phyloP scores from a whole-genome alignment of 1,284 basidiomycete species.

The Coniferiporia sulphurascens region DNA sequence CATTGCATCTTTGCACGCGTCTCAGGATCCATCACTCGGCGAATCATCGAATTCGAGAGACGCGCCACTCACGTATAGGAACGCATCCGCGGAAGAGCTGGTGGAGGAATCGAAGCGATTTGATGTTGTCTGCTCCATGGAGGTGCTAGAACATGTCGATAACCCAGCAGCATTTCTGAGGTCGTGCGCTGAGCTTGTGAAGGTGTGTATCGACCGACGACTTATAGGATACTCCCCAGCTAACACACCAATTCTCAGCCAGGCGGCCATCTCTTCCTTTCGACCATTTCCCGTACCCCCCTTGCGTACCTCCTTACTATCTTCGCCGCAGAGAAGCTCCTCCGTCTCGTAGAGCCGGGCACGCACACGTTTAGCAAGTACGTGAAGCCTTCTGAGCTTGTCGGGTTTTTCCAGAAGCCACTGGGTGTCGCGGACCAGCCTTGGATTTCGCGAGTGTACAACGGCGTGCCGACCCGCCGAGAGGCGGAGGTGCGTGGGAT shows the following conservation, averaged over 20 bases:
- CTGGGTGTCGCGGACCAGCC: slow-evolving; percentile 36
- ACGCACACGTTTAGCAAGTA: slow-evolving; percentile 94
- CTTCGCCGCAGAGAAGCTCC: slow-evolving; percentile 80
- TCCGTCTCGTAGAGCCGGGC: slow-evolving; percentile 80
- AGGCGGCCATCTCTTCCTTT: slow-evolving; percentile 92
- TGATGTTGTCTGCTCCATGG: slow-evolving; percentile 96
- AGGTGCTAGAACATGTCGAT: slow-evolving; percentile 97
- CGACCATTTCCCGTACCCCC: slow-evolving; percentile 94
- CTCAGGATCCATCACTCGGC: slow-evolving; percentile 63
- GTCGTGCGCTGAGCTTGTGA: slow-evolving; percentile 79
- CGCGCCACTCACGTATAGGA: slow-evolving; percentile 55
- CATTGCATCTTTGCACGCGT: slow-evolving; percentile 82
- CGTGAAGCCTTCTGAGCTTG: slow-evolving; percentile 85
- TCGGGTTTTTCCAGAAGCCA: slow-evolving; percentile 71
- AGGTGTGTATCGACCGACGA: slow-evolving; percentile 41
- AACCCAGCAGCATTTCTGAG: slow-evolving; percentile 82
- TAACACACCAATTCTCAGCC: slow-evolving; percentile 48
- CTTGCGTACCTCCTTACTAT: slow-evolving; percentile 90
- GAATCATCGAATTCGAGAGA: slow-evolving; percentile 12
- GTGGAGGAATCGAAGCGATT: slow-evolving; percentile 59
- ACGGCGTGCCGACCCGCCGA: slow-evolving; percentile 45
- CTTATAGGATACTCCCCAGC: neutral
- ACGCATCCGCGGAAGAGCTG: slow-evolving; percentile 76
- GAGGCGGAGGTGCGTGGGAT: slow-evolving; percentile 83
- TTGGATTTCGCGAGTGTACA: slow-evolving; percentile 41